Base-by-base conservation (phyloP, 768 basidiomycete species). In the Kwoniella botswanensis region DNA sequence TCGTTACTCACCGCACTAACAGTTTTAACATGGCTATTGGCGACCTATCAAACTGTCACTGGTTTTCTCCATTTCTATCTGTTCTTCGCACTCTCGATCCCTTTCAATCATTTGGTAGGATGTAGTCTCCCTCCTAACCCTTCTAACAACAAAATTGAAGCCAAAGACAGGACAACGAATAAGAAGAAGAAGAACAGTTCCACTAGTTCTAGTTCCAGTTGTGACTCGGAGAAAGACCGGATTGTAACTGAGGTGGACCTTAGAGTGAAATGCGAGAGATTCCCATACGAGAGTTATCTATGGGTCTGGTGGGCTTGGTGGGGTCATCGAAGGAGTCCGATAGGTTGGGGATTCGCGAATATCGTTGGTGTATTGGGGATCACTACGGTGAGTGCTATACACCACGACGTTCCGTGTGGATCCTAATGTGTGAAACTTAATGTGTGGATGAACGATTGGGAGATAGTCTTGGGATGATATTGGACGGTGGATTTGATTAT, bases 101-200 rank as follows among this genome's bases (percentile, higher is more conserved):
- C 78, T 15, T 70, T 72, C 59, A 12, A 53, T 15, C 74, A 76
- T 44, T 60, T 79, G 10, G 50, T 66, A 52, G 56, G 54, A 42
- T 59, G 70, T 66, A 21, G 67, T 81, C 41, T 21, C 43, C 18
- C 26, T 15, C 57, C 21, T 41, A 26, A 1, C 11, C 17, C 10
- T 9, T 4, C 41, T 42, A 1, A 21, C n/a, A 57, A 67, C 24
- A 43, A 29, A 24, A 17, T 24, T 86, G 89, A 43, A 90, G 91
- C 81, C 92, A 90, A 10, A 91, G 93, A 92, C 2, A 89, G 91
- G 2, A 86, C n/a, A n/a, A n/a, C n/a, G n/a, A n/a, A n/a, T n/a
- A n/a, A 86, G n/a, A 88, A 88, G 3, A 88, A 55, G 44, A 70
- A 17, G 58, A 63, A 26, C 44, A 35, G 7, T 1, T 35, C 35